A percentile compares a stretch with the other conserved stretches of the same genome.
Conservation (phyloP, 176 grass and related monocot genomes). For the Elymus sibiricus region DNA sequence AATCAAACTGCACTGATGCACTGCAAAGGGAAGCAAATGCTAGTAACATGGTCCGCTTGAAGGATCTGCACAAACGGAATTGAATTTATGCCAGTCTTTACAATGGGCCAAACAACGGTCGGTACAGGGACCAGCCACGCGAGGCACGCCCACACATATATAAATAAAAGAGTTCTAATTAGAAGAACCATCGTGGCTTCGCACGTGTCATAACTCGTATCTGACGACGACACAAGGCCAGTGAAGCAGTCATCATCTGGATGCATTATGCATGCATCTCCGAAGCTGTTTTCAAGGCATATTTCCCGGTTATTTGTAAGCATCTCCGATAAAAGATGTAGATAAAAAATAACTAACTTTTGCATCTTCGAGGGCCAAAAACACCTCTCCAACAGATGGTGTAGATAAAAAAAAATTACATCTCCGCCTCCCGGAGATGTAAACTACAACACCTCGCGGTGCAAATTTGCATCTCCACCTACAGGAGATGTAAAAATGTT, state of each 20-base stretch:
- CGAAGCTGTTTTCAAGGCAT: not conserved
- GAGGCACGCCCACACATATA: not conserved
- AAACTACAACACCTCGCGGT: no score
- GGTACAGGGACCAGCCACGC: not conserved
- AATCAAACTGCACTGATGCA: not conserved
- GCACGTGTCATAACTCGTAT: not conserved
- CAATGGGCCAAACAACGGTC: constrained; percentile 25
- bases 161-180: not conserved
- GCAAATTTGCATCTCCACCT: no score
- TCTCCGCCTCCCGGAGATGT: no score
- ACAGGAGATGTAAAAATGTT: no score
- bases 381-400: no score
- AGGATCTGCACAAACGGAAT: constrained; percentile 18
- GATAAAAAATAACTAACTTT: no score
- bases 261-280: not conserved
- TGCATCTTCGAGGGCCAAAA: no score
- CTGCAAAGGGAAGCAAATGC: not conserved
- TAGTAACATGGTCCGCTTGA: not conserved
- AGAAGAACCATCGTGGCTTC: constrained; percentile 3
- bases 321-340: no score
- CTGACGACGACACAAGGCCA: not conserved
- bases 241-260: not conserved
- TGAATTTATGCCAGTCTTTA: constrained; percentile 18
- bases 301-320: not conserved
- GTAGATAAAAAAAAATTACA: no score